Conservation (phyloP, 768 basidiomycete species). For the Lactarius deliciosus region DNA sequence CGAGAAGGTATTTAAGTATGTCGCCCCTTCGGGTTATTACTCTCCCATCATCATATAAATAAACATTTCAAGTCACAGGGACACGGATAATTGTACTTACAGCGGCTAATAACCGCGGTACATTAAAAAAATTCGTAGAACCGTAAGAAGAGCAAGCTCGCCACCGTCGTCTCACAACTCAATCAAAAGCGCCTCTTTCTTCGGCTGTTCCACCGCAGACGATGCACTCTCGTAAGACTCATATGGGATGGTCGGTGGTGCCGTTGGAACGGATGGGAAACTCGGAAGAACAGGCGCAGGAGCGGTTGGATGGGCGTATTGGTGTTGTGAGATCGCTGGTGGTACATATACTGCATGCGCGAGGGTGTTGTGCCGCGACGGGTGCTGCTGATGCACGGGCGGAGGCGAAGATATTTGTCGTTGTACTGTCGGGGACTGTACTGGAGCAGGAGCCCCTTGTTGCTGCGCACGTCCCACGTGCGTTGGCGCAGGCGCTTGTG, state of each 20-base stretch:
- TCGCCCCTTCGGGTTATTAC: too few relatives aligned
- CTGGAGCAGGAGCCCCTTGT: not conserved
- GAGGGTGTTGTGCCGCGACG: conserved; percentile 28
- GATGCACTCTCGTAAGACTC: conserved; percentile 19
- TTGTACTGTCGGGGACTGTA: conserved; percentile 28
- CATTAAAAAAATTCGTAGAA: conserved; percentile 1
- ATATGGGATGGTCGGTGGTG: conserved; percentile 24
- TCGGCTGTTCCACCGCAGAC: conserved; percentile 25
- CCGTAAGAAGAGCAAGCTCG: not conserved
- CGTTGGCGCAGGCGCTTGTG: conserved; percentile 28
- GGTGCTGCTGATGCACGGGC: conserved; percentile 22
- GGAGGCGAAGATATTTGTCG: conserved; percentile 25
- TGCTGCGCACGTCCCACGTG: conserved; percentile 7
- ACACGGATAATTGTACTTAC: not conserved
- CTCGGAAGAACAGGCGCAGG: conserved; percentile 24
- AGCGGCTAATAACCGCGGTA: not conserved
- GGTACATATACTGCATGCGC: conserved; percentile 23
- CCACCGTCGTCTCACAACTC: conserved; percentile 21
- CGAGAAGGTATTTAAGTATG: too few relatives aligned
- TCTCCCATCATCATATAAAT: not conserved
- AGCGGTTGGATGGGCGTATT: conserved; percentile 18
- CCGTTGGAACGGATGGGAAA: conserved; percentile 29
- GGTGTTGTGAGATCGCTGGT: conserved; percentile 23
- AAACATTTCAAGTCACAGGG: not conserved
- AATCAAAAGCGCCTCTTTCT: conserved; percentile 31